A percentile compares a stretch with the other conserved stretches of the same genome.
These are phyloP conservation scores for Polymyxa betae DNA, from an alignment of 208 protist species.

Conservation along the genomic window DNA sequence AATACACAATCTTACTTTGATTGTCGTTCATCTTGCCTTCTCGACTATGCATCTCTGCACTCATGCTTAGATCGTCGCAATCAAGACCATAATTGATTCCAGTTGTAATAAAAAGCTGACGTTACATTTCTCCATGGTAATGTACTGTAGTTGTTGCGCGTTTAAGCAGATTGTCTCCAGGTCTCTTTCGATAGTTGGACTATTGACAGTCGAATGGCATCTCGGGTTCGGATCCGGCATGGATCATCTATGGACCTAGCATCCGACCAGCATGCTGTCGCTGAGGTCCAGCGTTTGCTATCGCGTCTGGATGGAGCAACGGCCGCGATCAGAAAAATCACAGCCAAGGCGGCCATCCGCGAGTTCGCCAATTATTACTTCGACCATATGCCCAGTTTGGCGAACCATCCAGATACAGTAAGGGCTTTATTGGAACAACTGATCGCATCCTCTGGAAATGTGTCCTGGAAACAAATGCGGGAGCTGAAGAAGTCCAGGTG, in stretches of 20 bases:
- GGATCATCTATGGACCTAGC: neutral
- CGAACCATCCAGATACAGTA: neutral
- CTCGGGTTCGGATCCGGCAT: neutral
- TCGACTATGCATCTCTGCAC: no score
- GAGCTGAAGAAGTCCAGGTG: conserved; percentile 27
- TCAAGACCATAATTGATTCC: no score
- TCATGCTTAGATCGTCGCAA: no score
- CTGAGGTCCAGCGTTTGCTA: neutral
- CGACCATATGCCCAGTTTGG: conserved; percentile 10
- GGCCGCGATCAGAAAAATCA: neutral
- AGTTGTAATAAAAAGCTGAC: no score
- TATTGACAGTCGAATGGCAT: no score
- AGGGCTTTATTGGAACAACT: neutral
- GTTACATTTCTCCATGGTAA: no score
- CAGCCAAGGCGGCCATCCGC: neutral
- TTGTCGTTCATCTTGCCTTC: no score
- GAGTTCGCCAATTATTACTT: conserved; percentile 44
- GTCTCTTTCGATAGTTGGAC: no score
- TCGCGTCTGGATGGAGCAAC: neutral
- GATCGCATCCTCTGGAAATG: neutral
- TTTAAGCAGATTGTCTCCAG: no score
- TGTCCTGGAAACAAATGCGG: conserved; percentile 44
- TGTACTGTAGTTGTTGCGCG: no score
- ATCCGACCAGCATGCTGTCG: neutral
- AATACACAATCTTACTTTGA: conserved; percentile 9